Conservation (phyloP, 192 early-diverging fungal species). For the Umbelopsis vinacea region DNA sequence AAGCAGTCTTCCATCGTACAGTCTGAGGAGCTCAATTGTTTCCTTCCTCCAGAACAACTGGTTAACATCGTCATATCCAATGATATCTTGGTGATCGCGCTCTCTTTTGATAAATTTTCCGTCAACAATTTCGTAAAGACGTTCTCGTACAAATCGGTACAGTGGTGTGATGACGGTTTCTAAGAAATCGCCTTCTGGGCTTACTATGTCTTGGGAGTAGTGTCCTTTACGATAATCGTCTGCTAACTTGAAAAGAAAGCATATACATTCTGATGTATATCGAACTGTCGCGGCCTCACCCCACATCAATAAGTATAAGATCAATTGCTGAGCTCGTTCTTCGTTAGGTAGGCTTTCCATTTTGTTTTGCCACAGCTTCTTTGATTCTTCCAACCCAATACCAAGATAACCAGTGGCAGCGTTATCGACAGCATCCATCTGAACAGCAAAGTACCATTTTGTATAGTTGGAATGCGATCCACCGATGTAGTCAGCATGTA, state of each 20-base stretch:
- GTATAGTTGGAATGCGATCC: conserved; percentile 72
- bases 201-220: conserved; percentile 22
- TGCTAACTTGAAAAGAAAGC: conserved; percentile 69
- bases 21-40: conserved; percentile 51
- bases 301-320: conserved; percentile 68
- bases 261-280: conserved; percentile 66
- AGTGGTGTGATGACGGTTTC: conserved; percentile 63
- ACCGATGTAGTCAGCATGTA: conserved; percentile 71
- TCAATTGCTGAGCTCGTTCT: conserved; percentile 60
- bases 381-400: conserved; percentile 32
- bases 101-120: conserved; percentile 66
- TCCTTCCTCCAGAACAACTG: conserved; percentile 70
- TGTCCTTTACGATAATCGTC: conserved; percentile 32
- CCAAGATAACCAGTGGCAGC: conserved; percentile 19
- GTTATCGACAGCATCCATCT: conserved; percentile 56
- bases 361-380: conserved; percentile 55
- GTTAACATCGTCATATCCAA: conserved; percentile 76
- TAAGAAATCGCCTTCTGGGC: conserved; percentile 61
- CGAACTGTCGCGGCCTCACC: conserved; percentile 67
- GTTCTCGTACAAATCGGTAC: conserved; percentile 66
- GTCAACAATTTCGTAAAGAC: conserved; percentile 61
- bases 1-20: conserved; percentile 56
- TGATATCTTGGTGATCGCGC: conserved; percentile 65
- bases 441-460: conserved; percentile 71
- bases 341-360: conserved; percentile 65